Evolutionary conservation across 2,329 filamentous ascomycete genomes (phyloP), one percentile per base, ranked within the genome.

Genomic region (Aaosphaeria pasadenensis): DNA sequence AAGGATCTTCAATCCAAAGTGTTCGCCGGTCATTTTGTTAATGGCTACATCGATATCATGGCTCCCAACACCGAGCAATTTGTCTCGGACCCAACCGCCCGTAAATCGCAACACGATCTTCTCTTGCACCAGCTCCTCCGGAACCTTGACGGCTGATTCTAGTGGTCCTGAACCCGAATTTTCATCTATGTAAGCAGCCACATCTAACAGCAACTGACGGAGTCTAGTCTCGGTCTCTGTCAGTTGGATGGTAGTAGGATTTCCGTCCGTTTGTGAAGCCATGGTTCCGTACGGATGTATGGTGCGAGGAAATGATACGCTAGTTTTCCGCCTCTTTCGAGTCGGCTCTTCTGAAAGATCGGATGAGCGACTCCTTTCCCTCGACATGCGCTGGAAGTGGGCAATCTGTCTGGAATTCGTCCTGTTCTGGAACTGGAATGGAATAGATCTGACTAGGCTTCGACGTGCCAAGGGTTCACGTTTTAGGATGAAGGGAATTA

Each of bases 1-100:
- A 53, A 83, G 79, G 68, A 94, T 78, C 57, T 81, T 78, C 43
- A 81, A 69, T n/a, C 85, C 86, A 63, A 94, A 94, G 9, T 83
- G 76, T 59, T 85, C 84, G 45, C 89, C 89, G 0, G 89, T 94
- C 87, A 94, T 90, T 56, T 80, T 81, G 73, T 91, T 91, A 75
- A 95, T 89, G 45, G 88, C 88, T 6, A 89, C 85, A 66, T 95
- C 89, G 54, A 95, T 91, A 64, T 95, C 89, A 64, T 91, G 80
- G 62, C 86, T 90, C 50, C 78, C 78, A 9, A 84, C 77, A 17
- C 84, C 83, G 4, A 94, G 79, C 2, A 94, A 79, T 72, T 89
- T 91, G 74, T 95, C 89, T 38, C 89, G 85, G 7, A 94, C 89
- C 89, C 89, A 95, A 29, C 89, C 89, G 49, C 89, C 89, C 0